Evolutionary conservation across 306 rosid genomes (phyloP).

Genomic region (Vigna radiata): DNA sequence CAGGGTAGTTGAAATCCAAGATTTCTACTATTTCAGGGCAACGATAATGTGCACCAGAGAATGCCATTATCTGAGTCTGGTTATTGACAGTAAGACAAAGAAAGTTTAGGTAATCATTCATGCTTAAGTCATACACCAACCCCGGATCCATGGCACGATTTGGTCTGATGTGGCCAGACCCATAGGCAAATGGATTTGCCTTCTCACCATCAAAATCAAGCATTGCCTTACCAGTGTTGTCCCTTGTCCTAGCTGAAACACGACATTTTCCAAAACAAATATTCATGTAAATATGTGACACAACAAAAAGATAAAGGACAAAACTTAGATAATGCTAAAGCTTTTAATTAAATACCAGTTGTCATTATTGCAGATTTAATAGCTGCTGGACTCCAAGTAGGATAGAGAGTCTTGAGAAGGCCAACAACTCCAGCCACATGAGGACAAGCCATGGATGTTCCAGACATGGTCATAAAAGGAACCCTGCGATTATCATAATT

Average conservation of each 20-base stretch:
- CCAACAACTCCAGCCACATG: slow-evolving; percentile 78
- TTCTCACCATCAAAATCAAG: slow-evolving; percentile 28
- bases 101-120: slow-evolving; percentile 64
- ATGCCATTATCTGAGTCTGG: slow-evolving; percentile 30
- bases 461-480: slow-evolving; percentile 64
- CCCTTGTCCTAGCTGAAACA: slow-evolving; percentile 54
- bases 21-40: slow-evolving; percentile 40
- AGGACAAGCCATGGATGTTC: slow-evolving; percentile 90
- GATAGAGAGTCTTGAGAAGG: slow-evolving; percentile 69
- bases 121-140: slow-evolving; percentile 67
- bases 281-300: not conserved
- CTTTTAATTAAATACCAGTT: slow-evolving; percentile 45
- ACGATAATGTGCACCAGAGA: slow-evolving; percentile 34
- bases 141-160: slow-evolving; percentile 81
- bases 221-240: slow-evolving; percentile 58
- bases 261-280: not conserved
- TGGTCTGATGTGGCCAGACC: slow-evolving; percentile 75
- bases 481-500: slow-evolving; percentile 52
- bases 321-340: too few species aligned
- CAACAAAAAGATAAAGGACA: not conserved
- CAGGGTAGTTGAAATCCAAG: slow-evolving; percentile 74
- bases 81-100: slow-evolving; percentile 66
- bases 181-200: slow-evolving; percentile 63
- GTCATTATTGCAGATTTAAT: slow-evolving; percentile 78
- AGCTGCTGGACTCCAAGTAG: slow-evolving; percentile 71